These are phyloP conservation scores for Penicillium herquei DNA, from an alignment of 495 filamentous ascomycete genomes.

Conservation along the genomic window DNA sequence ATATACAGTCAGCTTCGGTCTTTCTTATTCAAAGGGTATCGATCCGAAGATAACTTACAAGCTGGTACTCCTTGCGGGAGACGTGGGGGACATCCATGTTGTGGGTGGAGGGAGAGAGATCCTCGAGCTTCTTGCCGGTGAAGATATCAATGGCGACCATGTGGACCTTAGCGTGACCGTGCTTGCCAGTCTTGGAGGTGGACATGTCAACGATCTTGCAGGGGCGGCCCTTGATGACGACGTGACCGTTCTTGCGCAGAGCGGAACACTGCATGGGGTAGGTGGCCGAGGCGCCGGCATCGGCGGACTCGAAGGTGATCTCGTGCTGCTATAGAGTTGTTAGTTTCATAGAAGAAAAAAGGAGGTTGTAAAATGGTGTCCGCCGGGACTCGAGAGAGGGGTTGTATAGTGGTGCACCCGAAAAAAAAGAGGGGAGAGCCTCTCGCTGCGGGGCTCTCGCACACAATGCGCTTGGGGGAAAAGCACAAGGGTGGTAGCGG, in stretches of 20 bases:
- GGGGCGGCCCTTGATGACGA: slow-evolving; percentile 95
- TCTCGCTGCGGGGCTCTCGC: slow-evolving; percentile 36
- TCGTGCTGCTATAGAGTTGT: slow-evolving; percentile 61
- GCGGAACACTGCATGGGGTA: slow-evolving; percentile 99
- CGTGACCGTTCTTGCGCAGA: slow-evolving; percentile 96
- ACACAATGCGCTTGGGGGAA: slow-evolving; percentile 15
- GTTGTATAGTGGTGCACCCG: slow-evolving; percentile 12
- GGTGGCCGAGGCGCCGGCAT: slow-evolving; percentile 91
- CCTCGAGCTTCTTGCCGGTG: slow-evolving; percentile 98
- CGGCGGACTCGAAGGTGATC: slow-evolving; percentile 84
- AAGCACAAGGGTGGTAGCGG: slow-evolving; percentile 4
- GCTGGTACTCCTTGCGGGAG: slow-evolving; percentile 82
- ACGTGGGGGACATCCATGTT: slow-evolving; percentile 99
- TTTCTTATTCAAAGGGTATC: not conserved
- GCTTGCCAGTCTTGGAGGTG: slow-evolving; percentile 99
- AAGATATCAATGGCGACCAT: slow-evolving; percentile 97
- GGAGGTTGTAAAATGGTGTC: no score
- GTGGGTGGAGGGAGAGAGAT: slow-evolving; percentile 99
- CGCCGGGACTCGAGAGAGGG: slow-evolving; percentile 2
- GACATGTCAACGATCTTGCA: slow-evolving; percentile 99
- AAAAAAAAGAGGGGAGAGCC: slow-evolving; percentile 23
- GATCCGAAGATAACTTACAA: slow-evolving; percentile 60
- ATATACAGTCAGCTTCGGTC: not conserved
- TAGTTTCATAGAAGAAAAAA: not conserved
- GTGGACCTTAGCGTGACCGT: slow-evolving; percentile 99